Conservation (phyloP, 768 basidiomycete species). For the Amanita pallidorosea region DNA sequence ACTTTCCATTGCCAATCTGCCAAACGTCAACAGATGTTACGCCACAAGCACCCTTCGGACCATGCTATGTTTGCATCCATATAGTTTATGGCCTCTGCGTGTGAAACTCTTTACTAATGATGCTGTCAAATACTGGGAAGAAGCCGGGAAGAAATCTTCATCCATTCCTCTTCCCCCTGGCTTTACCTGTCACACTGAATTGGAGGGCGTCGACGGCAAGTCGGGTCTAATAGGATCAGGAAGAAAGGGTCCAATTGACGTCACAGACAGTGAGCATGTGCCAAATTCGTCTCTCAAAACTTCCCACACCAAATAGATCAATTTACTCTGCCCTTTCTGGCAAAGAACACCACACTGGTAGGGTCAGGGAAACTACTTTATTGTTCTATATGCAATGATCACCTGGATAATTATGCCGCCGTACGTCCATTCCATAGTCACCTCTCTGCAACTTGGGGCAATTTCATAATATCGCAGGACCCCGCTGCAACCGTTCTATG, state of each 20-base stretch:
- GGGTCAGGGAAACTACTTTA: constrained; percentile 19
- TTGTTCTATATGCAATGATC: constrained; percentile 40
- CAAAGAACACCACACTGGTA: constrained; percentile 35
- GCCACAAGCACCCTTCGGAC: constrained; percentile 40
- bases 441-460: not conserved
- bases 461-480: constrained; percentile 24
- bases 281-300: not conserved
- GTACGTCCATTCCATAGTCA: constrained; percentile 20
- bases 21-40: not conserved
- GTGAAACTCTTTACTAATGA: constrained; percentile 65
- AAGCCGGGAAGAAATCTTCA: constrained; percentile 13
- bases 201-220: constrained; percentile 65
- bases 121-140: constrained; percentile 44
- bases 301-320: constrained; percentile 20
- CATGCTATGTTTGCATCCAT: constrained; percentile 60
- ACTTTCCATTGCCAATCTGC: not conserved
- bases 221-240: constrained; percentile 44
- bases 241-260: constrained; percentile 40
- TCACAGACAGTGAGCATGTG: constrained; percentile 39
- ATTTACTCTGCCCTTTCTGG: constrained; percentile 37
- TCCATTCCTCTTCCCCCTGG: constrained; percentile 34
- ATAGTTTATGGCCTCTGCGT: constrained; percentile 61
- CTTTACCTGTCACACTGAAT: constrained; percentile 38
- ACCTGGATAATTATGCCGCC: constrained; percentile 26
- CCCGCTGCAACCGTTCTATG: constrained; percentile 43